phyloP scores from a whole-genome alignment of 176 grass and related monocot genomes.

The Eragrostis nindensis region DNA sequence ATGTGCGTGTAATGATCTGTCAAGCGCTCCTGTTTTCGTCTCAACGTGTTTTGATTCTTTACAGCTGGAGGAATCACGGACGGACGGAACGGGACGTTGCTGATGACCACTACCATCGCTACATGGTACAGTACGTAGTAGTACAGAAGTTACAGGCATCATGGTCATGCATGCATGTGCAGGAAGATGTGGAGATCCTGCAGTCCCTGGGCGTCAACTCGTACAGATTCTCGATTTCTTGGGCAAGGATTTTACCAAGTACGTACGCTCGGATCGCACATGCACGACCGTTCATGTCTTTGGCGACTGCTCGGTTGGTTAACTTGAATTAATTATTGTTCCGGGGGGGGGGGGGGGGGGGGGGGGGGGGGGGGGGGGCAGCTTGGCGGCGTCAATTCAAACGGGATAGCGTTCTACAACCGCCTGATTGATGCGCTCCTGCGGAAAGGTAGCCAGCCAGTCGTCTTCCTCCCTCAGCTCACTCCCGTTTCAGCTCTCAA shows the following conservation, averaged over 20 bases:
- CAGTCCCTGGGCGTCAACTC: conserved; percentile 57
- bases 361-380: conserved; percentile 69
- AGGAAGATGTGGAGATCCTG: conserved; percentile 69
- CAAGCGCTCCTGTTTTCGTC: background rate
- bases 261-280: conserved; percentile 42
- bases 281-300: no score
- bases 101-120: conserved; percentile 77
- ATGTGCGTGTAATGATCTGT: no score
- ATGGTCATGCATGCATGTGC: no score
- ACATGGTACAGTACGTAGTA: conserved; percentile 34
- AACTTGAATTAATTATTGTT: background rate
- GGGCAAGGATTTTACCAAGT: conserved; percentile 76
- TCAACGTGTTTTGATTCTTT: background rate
- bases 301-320: background rate
- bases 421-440: conserved; percentile 49
- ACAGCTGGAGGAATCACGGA: conserved; percentile 30
- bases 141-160: background rate
- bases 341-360: conserved; percentile 72
- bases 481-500: background rate
- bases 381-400: conserved; percentile 46
- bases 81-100: conserved; percentile 58
- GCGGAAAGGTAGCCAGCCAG: conserved; percentile 39
- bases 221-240: conserved; percentile 76
- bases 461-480: background rate
- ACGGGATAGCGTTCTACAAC: conserved; percentile 66